Evolutionary conservation across 129 eudicot species (phyloP).

Genomic region (Chrysanthemum lavandulifolium): DNA sequence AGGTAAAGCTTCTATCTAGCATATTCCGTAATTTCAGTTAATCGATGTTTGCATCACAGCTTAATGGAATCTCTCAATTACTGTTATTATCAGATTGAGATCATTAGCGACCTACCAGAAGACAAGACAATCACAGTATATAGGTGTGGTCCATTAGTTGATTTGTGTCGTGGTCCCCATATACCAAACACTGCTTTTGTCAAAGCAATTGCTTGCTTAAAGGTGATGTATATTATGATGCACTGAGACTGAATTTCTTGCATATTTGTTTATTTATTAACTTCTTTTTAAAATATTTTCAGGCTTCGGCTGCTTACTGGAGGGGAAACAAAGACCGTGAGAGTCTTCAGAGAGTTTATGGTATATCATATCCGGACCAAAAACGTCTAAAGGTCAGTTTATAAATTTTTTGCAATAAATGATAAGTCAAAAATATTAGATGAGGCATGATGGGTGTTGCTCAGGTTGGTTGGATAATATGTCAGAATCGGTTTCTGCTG

Average conservation of each 20-base stretch:
- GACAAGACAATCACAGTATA: conserved; percentile 93
- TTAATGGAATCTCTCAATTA: conserved; percentile 10
- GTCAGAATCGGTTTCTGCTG: too few species aligned
- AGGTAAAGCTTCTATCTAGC: conserved; percentile 43
- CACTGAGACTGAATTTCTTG: conserved; percentile 9
- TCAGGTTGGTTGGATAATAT: too few species aligned
- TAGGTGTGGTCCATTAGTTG: conserved; percentile 96
- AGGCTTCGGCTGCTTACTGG: conserved; percentile 99
- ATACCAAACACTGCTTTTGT: conserved; percentile 93
- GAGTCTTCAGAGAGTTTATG: conserved; percentile 97
- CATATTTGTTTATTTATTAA: conserved; percentile 9
- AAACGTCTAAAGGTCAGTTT: conserved; percentile 69
- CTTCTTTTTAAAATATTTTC: not conserved
- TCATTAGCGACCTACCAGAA: conserved; percentile 81
- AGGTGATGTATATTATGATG: conserved; percentile 42
- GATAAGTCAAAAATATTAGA: too few species aligned
- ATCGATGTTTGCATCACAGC: conserved; percentile 1
- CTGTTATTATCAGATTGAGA: conserved; percentile 64
- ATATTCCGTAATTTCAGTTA: not conserved
- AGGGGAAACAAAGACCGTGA: conserved; percentile 90
- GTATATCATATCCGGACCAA: conserved; percentile 89
- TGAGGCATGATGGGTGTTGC: too few species aligned
- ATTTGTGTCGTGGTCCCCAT: conserved; percentile 97
- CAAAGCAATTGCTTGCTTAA: conserved; percentile 80
- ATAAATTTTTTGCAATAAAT: too few species aligned